phyloP scores from a whole-genome alignment of 164 flowering plant species.

The Litsea cubeba region DNA sequence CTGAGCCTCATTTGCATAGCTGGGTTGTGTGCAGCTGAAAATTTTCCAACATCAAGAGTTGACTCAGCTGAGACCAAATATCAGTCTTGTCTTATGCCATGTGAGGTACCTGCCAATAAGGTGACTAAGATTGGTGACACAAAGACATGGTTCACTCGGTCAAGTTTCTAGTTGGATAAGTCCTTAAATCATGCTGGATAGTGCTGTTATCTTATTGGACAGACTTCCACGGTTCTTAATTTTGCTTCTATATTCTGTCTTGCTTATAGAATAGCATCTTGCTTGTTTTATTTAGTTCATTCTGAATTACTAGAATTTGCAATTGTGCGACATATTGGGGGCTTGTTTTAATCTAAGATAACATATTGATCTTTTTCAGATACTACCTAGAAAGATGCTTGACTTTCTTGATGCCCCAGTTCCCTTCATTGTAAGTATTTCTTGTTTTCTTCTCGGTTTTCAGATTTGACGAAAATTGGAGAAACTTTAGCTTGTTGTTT shows the following conservation, averaged over 20 bases:
- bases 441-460: neutral
- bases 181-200: neutral
- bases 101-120: neutral
- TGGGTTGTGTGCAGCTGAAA: no score
- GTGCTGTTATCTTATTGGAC: neutral
- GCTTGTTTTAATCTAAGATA: neutral
- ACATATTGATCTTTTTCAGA: constrained; percentile 36
- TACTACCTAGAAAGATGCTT: constrained; percentile 76
- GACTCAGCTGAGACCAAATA: neutral
- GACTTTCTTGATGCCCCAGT: constrained; percentile 99
- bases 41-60: no score
- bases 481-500: neutral
- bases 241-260: neutral
- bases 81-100: neutral
- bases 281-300: neutral
- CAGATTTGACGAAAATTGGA: neutral
- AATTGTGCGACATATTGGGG: neutral
- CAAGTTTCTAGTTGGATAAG: neutral
- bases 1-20: no score
- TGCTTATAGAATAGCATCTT: neutral
- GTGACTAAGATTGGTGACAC: no score
- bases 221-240: neutral
- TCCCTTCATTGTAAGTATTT: constrained; percentile 79
- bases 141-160: neutral
- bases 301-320: neutral